Evolutionary conservation across 2,329 filamentous ascomycete genomes (phyloP).

Genomic region (Ceratocystis huliohia): DNA sequence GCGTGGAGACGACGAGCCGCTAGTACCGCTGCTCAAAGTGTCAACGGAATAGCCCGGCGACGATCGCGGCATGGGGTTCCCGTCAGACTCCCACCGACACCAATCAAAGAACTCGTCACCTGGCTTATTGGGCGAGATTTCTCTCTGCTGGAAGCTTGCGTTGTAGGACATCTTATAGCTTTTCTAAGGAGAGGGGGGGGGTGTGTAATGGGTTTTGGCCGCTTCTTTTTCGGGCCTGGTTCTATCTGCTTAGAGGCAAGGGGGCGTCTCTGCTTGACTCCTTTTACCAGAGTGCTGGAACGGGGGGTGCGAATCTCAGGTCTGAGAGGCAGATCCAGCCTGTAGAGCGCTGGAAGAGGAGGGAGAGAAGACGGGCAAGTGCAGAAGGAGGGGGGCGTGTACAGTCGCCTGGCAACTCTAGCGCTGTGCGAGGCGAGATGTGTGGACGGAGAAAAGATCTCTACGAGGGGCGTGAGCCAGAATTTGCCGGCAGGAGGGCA

Average conservation of each 20-base stretch:
- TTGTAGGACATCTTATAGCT: constrained; percentile 12
- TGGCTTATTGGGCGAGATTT: not conserved
- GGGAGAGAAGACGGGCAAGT: not conserved
- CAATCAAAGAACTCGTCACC: constrained; percentile 12
- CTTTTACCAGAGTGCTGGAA: not conserved
- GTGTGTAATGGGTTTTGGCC: not conserved
- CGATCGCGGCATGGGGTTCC: not conserved
- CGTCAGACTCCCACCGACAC: constrained; percentile 1
- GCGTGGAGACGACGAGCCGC: not conserved
- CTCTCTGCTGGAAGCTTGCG: not conserved
- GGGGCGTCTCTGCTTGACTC: constrained; percentile 4
- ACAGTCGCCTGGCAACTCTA: not conserved
- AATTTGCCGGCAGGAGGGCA: not conserved
- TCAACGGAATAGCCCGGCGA: not conserved
- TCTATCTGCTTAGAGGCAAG: constrained; percentile 8
- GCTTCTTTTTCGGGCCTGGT: not conserved
- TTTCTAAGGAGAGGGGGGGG: constrained; percentile 4
- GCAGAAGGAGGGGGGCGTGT: constrained; percentile 8
- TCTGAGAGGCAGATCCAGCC: not conserved
- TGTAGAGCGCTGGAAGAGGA: not conserved
- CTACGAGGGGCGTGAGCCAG: not conserved
- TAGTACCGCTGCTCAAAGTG: not conserved
- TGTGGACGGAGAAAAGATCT: not conserved
- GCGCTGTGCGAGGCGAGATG: not conserved
- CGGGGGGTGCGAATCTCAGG: constrained; percentile 2